Conservation (phyloP, 1,284 basidiomycete species). For the Tilletiopsis washingtonensis region DNA sequence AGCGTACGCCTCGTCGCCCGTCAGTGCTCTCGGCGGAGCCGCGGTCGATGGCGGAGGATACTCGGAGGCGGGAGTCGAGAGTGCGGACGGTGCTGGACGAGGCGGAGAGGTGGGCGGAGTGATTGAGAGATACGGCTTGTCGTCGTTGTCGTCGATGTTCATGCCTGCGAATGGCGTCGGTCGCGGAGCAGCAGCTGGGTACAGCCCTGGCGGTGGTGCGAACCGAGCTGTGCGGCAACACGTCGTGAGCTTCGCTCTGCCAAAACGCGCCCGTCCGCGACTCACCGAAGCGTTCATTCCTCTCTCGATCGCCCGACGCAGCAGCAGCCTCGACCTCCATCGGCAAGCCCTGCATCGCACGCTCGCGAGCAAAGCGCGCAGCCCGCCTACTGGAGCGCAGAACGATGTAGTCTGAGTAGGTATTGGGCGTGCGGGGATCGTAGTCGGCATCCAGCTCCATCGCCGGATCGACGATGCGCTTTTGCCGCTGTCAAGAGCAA, state of each 20-base stretch:
- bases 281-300: slow-evolving; percentile 3
- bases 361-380: background rate
- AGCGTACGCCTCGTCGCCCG: slow-evolving; percentile 22
- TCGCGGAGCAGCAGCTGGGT: background rate
- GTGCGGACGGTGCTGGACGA: background rate
- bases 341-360: background rate
- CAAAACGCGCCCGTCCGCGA: background rate
- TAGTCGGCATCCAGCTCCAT: slow-evolving; percentile 35
- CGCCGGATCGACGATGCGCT: slow-evolving; percentile 2
- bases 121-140: slow-evolving; percentile 9
- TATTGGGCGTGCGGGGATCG: slow-evolving; percentile 37
- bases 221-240: background rate
- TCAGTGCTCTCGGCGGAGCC: background rate
- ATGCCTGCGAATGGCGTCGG: background rate
- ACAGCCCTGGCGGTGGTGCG: background rate
- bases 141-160: slow-evolving; percentile 5
- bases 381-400: slow-evolving; percentile 5
- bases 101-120: slow-evolving; percentile 2
- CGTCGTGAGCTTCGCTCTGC: background rate
- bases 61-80: background rate
- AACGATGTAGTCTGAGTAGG: slow-evolving; percentile 32
- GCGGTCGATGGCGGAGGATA: background rate
- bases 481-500: slow-evolving; percentile 1
- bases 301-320: slow-evolving; percentile 9
- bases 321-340: slow-evolving; percentile 2